Evolutionary conservation across 1,284 basidiomycete species (phyloP).

Genomic region (Papiliotrema nemorosa): DNA sequence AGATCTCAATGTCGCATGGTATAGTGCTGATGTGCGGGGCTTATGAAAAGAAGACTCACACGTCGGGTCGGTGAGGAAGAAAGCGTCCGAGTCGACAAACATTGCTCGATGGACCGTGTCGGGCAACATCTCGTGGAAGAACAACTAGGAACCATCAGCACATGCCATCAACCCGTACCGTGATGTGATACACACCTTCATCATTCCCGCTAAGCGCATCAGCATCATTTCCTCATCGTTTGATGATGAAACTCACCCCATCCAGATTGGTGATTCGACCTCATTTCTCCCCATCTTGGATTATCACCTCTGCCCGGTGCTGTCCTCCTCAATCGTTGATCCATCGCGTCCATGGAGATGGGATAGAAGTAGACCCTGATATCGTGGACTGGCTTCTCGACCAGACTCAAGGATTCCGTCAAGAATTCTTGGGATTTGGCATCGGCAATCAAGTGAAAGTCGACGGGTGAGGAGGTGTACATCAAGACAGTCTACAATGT

Average conservation of each 20-base stretch:
- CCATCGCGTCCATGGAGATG: background rate
- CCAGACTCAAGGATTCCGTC: background rate
- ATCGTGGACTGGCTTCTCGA: background rate
- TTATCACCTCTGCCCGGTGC: background rate
- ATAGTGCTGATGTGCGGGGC: too few species aligned
- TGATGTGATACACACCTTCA: slow-evolving; percentile 1
- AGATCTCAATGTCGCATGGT: too few species aligned
- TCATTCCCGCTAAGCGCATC: slow-evolving; percentile 3
- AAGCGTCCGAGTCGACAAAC: slow-evolving; percentile 3
- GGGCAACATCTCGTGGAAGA: background rate
- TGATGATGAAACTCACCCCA: slow-evolving; percentile 1
- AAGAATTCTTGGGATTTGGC: background rate
- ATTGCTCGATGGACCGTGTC: background rate
- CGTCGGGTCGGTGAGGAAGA: slow-evolving; percentile 2
- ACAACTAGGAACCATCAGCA: background rate
- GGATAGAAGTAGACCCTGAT: slow-evolving; percentile 1
- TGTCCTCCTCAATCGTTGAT: background rate
- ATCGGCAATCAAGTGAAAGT: slow-evolving; percentile 3
- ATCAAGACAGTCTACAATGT: background rate
- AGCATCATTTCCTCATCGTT: too few species aligned
- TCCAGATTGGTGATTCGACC: background rate
- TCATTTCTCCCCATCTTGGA: background rate
- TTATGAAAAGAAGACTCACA: background rate
- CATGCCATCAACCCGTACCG: too few species aligned
- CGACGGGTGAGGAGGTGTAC: slow-evolving; percentile 2